phyloP scores from a whole-genome alignment of 1,284 basidiomycete genomes.

The Inonotus obliquus region DNA sequence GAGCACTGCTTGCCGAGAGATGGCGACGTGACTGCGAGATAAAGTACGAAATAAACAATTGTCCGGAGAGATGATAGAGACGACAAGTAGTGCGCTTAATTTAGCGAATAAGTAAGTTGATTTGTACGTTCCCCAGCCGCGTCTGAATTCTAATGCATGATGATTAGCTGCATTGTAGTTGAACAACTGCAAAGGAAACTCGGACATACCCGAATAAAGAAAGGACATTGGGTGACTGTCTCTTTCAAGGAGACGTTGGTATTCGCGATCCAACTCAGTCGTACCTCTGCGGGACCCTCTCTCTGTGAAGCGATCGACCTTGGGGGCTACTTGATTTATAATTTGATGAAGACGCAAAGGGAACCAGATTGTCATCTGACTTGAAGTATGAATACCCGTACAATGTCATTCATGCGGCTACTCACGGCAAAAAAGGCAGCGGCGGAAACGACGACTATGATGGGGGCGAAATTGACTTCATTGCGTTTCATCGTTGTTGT shows the following conservation, averaged over 20 bases:
- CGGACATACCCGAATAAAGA: conserved; percentile 56
- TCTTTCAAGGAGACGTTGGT: conserved; percentile 58
- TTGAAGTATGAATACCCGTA: background rate
- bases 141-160: conserved; percentile 51
- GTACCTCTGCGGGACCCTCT: conserved; percentile 56
- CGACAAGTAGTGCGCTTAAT: conserved; percentile 60
- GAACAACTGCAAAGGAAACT: background rate
- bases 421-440: conserved; percentile 52
- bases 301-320: conserved; percentile 67
- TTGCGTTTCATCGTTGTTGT: conserved; percentile 69
- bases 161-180: background rate
- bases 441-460: conserved; percentile 54
- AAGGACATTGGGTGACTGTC: conserved; percentile 71
- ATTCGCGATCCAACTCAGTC: conserved; percentile 67
- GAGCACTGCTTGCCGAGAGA: conserved; percentile 64
- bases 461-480: conserved; percentile 67
- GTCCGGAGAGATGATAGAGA: conserved; percentile 62
- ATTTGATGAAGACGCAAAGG: conserved; percentile 58
- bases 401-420: background rate
- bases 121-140: conserved; percentile 63
- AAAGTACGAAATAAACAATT: conserved; percentile 71
- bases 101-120: conserved; percentile 65
- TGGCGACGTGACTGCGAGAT: conserved; percentile 43
- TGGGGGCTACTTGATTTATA: conserved; percentile 56
- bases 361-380: conserved; percentile 67